Evolutionary conservation across 2,329 filamentous ascomycete genomes (phyloP).

Genomic region (Hypoxylon sp.): DNA sequence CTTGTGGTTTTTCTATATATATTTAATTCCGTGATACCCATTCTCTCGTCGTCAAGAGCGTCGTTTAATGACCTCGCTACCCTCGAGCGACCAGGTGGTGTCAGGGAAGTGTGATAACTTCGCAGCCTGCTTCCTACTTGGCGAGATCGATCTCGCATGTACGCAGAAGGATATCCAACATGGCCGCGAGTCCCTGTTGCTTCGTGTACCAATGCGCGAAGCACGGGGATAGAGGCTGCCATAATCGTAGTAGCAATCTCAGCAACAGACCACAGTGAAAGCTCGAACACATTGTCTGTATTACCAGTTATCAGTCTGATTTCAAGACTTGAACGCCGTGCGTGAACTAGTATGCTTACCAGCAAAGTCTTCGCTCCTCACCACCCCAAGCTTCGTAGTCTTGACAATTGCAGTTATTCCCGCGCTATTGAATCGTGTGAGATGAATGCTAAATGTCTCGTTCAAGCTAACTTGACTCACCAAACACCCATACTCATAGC

Average conservation of each 20-base stretch:
- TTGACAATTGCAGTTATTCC: conserved; percentile 32
- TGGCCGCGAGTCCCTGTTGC: conserved; percentile 10
- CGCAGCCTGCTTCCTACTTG: conserved; percentile 8
- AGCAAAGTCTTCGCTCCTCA: conserved; percentile 23
- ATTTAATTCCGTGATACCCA: neutral
- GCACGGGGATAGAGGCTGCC: conserved; percentile 46
- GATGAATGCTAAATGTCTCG: neutral
- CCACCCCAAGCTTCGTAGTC: conserved; percentile 26
- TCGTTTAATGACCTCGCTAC: neutral
- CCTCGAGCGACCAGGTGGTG: conserved; percentile 1
- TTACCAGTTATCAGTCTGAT: no score
- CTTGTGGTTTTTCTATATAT: conserved; percentile 9
- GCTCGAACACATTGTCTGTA: conserved; percentile 36
- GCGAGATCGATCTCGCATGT: conserved; percentile 15
- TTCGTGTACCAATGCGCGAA: conserved; percentile 44
- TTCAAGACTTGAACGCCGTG: no score
- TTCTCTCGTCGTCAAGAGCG: conserved; percentile 8
- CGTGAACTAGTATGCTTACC: conserved; percentile 8
- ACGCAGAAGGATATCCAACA: conserved; percentile 3
- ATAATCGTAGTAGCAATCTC: conserved; percentile 49
- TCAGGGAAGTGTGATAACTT: conserved; percentile 2
- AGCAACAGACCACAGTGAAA: conserved; percentile 43
- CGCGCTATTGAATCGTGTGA: conserved; percentile 20
- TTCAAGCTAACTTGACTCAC: conserved; percentile 24
- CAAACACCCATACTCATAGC: conserved; percentile 50